phyloP scores from a whole-genome alignment of 345 rosid genomes.

The Sisymbrium altissimum region DNA sequence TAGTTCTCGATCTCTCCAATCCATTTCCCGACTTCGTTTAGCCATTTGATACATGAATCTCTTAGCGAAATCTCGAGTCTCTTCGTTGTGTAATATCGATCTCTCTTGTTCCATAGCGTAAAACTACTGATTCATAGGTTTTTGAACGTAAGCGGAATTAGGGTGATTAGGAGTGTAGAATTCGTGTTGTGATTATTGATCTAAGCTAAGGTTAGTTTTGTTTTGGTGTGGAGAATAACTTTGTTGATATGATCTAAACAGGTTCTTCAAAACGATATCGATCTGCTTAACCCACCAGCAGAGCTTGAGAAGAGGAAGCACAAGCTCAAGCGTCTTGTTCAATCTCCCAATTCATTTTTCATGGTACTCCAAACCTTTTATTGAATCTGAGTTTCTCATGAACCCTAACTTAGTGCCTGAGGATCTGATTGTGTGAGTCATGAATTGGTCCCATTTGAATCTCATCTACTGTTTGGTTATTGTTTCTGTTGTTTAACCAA shows the following conservation, averaged over 20 bases:
- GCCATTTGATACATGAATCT: background rate
- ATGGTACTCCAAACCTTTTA: conserved; percentile 51
- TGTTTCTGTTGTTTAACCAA: background rate
- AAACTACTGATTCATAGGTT: no score
- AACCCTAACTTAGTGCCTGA: background rate
- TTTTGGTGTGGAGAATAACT: background rate
- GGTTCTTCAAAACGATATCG: conserved; percentile 74
- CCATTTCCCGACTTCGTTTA: background rate
- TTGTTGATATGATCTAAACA: conserved; percentile 4
- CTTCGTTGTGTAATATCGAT: background rate
- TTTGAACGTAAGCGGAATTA: no score
- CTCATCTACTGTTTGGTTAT: background rate
- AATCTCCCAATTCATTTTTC: conserved; percentile 69
- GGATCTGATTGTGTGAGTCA: no score
- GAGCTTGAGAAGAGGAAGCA: conserved; percentile 84
- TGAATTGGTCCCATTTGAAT: no score
- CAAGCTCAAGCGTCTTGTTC: conserved; percentile 81
- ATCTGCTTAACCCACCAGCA: conserved; percentile 67
- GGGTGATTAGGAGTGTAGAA: no score
- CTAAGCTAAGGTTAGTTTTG: background rate
- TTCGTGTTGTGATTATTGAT: background rate
- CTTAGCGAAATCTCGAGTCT: background rate
- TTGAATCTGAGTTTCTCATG: background rate
- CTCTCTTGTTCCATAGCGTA: background rate
- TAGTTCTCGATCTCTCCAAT: background rate